Evolutionary conservation across 192 early-diverging fungal species (phyloP).

Genomic region (Backusella tuberculispora): DNA sequence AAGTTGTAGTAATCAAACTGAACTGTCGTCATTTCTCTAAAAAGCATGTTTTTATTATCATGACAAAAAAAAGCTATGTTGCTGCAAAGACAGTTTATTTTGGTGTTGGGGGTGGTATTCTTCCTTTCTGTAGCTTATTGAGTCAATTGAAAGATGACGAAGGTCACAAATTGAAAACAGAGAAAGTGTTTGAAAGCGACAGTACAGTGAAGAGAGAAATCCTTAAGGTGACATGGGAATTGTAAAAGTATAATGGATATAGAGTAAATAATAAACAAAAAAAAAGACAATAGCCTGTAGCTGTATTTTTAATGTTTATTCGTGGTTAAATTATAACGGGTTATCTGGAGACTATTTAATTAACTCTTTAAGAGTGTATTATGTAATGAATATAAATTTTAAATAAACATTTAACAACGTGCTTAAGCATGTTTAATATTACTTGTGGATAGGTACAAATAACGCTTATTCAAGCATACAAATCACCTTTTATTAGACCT

Average conservation of each 20-base stretch:
- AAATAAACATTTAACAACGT: too few species aligned
- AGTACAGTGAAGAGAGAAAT: constrained; percentile 47
- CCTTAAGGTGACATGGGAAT: constrained; percentile 41
- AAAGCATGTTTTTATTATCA: background rate
- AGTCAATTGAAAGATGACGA: constrained; percentile 40
- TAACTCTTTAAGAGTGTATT: too few species aligned
- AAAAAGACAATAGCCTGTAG: background rate
- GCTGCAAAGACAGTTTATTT: constrained; percentile 96
- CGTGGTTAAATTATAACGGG: too few species aligned
- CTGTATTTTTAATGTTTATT: too few species aligned
- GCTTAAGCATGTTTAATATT: too few species aligned
- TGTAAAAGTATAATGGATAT: constrained; percentile 8
- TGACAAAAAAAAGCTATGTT: constrained; percentile 56
- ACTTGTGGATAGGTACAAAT: too few species aligned
- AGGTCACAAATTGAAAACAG: constrained; percentile 34
- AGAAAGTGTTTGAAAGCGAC: constrained; percentile 40
- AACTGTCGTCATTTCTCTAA: background rate
- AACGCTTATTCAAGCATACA: too few species aligned
- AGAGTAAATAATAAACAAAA: background rate
- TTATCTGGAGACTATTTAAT: too few species aligned
- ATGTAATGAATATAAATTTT: too few species aligned
- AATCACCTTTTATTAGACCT: too few species aligned
- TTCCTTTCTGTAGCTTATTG: constrained; percentile 72
- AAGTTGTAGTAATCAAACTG: background rate
- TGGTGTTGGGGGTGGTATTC: constrained; percentile 87